Evolutionary conservation across 495 filamentous ascomycete species (phyloP), one percentile per base, ranked within the genome.

Genomic region (Poronia punctata): DNA sequence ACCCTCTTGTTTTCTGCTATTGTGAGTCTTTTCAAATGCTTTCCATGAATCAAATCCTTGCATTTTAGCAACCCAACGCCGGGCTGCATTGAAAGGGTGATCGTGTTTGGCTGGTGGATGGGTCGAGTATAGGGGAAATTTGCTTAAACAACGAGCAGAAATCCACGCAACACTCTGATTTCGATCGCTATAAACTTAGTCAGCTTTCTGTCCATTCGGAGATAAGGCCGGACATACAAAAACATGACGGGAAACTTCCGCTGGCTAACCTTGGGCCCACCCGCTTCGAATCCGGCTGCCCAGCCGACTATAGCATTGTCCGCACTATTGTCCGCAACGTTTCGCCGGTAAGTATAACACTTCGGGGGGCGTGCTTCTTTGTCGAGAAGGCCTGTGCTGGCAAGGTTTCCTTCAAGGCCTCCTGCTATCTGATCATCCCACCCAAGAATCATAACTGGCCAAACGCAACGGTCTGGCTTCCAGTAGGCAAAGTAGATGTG

Each of bases 201-300:
- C 24, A 38, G 24, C n/a, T 38, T 12, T 38, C 4, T 27, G 6
- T 16, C 12, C 11, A 17, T 22, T n/a, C 17, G 16, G 19, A n/a
- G 11, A 24, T 4, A 18, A 23, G 15, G 18, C 3, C 1, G 24
- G 5, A 15, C 42, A 2, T 38, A 45, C 42, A 65, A 64, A 32
- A 62, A 68, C 49, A 64, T 53, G 4, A 68, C 63, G 1, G 68
- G 64, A 18, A 70, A 70, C 26, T 59, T 63, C 12, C 68, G 59
- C 35, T 50, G 50, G 12, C 31, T 47, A 14, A 57, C 50, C n/a
- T 46, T 35, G 0, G 45, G 31, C 0, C 66, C 68, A 16, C 61
- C 64, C 28, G 61, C 54, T 38, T 64, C 57, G 27, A 61, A 70
- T 0, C 59, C 66, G 4, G 46, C 37, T 5, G 59, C 54, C 68